Percentiles rank a stretch among this genome's conserved stretches.
phyloP scores from a whole-genome alignment of 352 stramenopile species.

The Pythium folliculosum region DNA sequence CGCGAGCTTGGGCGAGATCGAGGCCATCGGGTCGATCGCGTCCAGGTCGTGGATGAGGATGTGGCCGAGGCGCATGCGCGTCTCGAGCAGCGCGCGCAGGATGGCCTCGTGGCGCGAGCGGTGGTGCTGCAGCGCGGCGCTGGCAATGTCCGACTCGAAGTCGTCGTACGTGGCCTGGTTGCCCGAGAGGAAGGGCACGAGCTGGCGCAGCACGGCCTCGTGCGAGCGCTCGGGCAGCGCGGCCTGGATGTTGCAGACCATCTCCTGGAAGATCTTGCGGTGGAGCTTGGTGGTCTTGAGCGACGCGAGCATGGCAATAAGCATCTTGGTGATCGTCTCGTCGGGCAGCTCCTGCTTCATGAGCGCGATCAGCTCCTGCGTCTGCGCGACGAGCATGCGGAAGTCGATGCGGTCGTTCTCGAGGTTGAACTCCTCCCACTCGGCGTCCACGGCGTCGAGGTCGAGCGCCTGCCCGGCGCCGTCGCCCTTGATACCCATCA shows the following conservation, averaged over 20 bases:
- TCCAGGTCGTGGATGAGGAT: conserved; percentile 86
- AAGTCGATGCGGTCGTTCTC: conserved; percentile 89
- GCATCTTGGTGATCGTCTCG: conserved; percentile 84
- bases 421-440: conserved; percentile 86
- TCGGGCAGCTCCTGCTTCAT: conserved; percentile 67
- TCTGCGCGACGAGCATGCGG: conserved; percentile 71
- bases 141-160: conserved; percentile 68
- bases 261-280: conserved; percentile 88
- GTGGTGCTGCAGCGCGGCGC: conserved; percentile 70
- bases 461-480: background rate
- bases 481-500: conserved; percentile 68
- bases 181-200: conserved; percentile 82
- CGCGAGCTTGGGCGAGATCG: conserved; percentile 57
- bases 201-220: conserved; percentile 53
- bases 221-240: conserved; percentile 69
- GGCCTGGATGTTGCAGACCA: conserved; percentile 86
- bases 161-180: conserved; percentile 74
- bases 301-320: conserved; percentile 81
- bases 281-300: conserved; percentile 86
- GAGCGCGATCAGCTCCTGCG: conserved; percentile 56
- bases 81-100: conserved; percentile 73
- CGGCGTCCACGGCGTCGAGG: conserved; percentile 52
- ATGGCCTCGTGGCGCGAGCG: conserved; percentile 82
- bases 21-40: conserved; percentile 60
- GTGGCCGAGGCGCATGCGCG: conserved; percentile 82